A percentile compares a stretch with the other conserved stretches of the same genome.
These are phyloP conservation scores for Amaranthus hypochondriacus DNA, from an alignment of 148 eudicot species.

Conservation along the genomic window DNA sequence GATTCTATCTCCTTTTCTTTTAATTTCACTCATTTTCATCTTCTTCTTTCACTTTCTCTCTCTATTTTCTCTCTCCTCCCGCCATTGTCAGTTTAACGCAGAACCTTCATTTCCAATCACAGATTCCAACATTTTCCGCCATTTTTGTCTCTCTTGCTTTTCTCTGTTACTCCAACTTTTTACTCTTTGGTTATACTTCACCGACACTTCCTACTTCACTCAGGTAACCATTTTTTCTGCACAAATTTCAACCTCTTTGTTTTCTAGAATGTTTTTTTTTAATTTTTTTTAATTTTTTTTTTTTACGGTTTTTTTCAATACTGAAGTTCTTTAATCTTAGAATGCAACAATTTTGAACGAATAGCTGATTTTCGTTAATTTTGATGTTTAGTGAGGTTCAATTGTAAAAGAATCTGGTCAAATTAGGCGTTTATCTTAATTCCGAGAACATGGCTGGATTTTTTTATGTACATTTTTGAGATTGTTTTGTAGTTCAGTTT, in stretches of 20 bases:
- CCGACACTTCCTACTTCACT: conserved; percentile 17
- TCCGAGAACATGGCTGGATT: conserved; percentile 21
- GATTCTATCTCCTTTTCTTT: conserved; percentile 12
- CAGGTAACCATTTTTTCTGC: conserved; percentile 6
- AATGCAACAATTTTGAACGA: neutral
- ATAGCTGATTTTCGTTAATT: too few relatives aligned
- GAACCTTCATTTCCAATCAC: neutral
- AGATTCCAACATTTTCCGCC: neutral
- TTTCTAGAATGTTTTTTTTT: neutral
- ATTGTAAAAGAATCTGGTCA: neutral
- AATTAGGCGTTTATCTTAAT: conserved; percentile 7
- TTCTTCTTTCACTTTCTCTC: conserved; percentile 14
- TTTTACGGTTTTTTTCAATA: neutral
- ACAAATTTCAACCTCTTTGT: neutral
- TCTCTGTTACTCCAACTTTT: neutral
- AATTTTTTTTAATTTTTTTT: neutral
- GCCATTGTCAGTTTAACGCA: neutral
- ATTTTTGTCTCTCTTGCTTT: neutral
- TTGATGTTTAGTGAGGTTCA: too few relatives aligned
- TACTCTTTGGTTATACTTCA: neutral
- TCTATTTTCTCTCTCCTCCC: conserved; percentile 15
- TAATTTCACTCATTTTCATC: neutral
- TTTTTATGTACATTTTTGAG: conserved; percentile 4
- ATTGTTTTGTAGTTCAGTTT: neutral
- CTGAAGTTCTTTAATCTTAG: too few relatives aligned